Conservation (phyloP, 169 alveolate species). For the Perkinsus olseni region DNA sequence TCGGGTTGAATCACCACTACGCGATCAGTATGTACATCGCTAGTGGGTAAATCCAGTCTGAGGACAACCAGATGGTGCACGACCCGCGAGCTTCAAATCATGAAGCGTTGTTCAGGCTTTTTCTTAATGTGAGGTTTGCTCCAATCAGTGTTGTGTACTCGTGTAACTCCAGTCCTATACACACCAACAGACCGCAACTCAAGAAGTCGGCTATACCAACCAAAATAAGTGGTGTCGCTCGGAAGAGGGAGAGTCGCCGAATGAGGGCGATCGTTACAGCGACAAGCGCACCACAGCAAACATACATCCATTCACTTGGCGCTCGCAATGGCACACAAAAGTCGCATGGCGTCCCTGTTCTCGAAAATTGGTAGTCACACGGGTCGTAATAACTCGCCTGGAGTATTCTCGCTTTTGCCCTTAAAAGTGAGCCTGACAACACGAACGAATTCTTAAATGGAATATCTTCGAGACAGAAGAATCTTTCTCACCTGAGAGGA, state of each 20-base stretch:
- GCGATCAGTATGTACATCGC: neutral
- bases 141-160: too few relatives aligned
- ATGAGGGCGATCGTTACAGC: too few relatives aligned
- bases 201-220: too few relatives aligned
- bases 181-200: too few relatives aligned
- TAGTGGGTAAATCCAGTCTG: neutral
- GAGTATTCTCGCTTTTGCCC: neutral
- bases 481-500: neutral
- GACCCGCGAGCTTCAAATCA: too few relatives aligned
- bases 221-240: too few relatives aligned
- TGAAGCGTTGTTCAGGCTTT: too few relatives aligned
- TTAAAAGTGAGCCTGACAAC: neutral
- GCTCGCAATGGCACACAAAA: neutral
- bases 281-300: neutral
- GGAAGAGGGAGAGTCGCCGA: too few relatives aligned
- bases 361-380: neutral
- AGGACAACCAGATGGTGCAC: neutral
- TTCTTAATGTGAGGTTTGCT: too few relatives aligned
- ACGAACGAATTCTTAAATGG: too few relatives aligned
- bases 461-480: too few relatives aligned
- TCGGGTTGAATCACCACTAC: neutral
- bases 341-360: neutral
- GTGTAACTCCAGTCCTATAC: too few relatives aligned
- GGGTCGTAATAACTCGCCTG: neutral
- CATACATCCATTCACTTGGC: neutral